Evolutionary conservation across 1,139 yeast genomes (phyloP).

Genomic region (Candida buenavistaensis): DNA sequence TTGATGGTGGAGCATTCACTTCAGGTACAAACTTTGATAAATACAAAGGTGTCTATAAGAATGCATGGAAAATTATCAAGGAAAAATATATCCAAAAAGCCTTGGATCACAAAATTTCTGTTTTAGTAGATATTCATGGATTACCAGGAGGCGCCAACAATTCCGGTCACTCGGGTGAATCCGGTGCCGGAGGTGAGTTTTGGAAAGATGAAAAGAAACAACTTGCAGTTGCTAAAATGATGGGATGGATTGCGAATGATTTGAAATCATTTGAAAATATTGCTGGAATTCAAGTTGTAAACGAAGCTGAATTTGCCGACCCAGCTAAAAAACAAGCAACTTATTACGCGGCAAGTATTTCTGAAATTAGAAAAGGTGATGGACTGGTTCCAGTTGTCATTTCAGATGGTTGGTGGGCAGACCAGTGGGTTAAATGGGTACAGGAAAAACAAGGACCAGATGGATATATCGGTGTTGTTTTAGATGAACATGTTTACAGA

Average conservation of each 20-base stretch:
- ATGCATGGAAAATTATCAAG: slow-evolving; percentile 69
- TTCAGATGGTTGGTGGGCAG: slow-evolving; percentile 94
- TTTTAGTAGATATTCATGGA: slow-evolving; percentile 83
- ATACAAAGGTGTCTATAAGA: slow-evolving; percentile 55
- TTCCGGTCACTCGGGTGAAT: slow-evolving; percentile 79
- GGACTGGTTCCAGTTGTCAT: slow-evolving; percentile 66
- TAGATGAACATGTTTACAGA: slow-evolving; percentile 85
- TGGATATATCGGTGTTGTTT: slow-evolving; percentile 56
- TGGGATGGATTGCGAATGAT: slow-evolving; percentile 65
- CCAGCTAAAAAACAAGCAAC: slow-evolving; percentile 49
- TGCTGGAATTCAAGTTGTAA: slow-evolving; percentile 79
- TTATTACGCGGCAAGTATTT: slow-evolving; percentile 70
- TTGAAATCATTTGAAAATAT: slow-evolving; percentile 61
- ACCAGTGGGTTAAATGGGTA: slow-evolving; percentile 75
- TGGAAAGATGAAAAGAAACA: slow-evolving; percentile 54
- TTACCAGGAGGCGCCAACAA: slow-evolving; percentile 92
- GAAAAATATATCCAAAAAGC: slow-evolving; percentile 56
- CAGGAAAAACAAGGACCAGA: slow-evolving; percentile 39
- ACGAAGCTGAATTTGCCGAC: slow-evolving; percentile 72
- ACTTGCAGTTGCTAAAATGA: slow-evolving; percentile 47
- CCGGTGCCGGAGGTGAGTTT: slow-evolving; percentile 56
- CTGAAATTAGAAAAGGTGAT: slow-evolving; percentile 59
- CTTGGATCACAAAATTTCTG: slow-evolving; percentile 57
- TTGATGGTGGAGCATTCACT: slow-evolving; percentile 61
- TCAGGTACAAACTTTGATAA: slow-evolving; percentile 61